Base-by-base conservation (phyloP, 345 rosid genomes). In the Hevea brasiliensis region DNA sequence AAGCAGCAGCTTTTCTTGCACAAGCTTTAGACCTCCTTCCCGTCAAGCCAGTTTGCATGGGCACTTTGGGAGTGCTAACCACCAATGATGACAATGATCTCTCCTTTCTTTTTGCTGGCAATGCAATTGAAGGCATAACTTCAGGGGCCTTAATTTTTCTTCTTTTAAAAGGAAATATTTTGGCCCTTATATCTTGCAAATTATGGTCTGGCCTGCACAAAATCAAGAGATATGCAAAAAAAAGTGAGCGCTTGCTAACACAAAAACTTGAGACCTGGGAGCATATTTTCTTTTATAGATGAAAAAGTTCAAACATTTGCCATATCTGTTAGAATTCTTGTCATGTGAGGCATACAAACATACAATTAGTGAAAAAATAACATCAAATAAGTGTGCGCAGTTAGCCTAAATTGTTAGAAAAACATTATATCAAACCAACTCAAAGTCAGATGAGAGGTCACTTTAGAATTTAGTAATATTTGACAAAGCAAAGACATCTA, bases 1-100 rank as follows among this genome's bases (percentile, higher is more conserved):
- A 82, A 67, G 72, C 78, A 73, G 86, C 72, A 63, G 83, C 80
- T 82, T 88, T 94, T 72, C 91, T 88, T 48, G 81, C 61, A 41
- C 79, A 55, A 76, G 87, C 72, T 82, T 88, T 91, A 64, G 90
- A 83, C 85, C 96, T 87, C 85, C 86, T 89, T 32, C 94, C 92
- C 14, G 97, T 87, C 77, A 86, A 79, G 72, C 85, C 82, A 82
- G 86, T 69, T 81, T 87, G 89, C 50, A 86, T 74, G 75, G 90
- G 87, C 58, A 88, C 91, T 78, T 85, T 88, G 53, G 98, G 97
- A 74, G 94, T 79, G 73, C 82, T 88, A 68, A 95, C 96, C 56
- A 91, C 99, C 88, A 95, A 81, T 24, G 95, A 90, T 27, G 98
- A 91, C 76, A 95, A 87, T 47, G 99, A 95, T 81, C 98, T 87